Percentiles rank a stretch among this genome's conserved stretches.
Conservation (phyloP, 805 yeast genomes). For the Ogataea populi-albae region DNA sequence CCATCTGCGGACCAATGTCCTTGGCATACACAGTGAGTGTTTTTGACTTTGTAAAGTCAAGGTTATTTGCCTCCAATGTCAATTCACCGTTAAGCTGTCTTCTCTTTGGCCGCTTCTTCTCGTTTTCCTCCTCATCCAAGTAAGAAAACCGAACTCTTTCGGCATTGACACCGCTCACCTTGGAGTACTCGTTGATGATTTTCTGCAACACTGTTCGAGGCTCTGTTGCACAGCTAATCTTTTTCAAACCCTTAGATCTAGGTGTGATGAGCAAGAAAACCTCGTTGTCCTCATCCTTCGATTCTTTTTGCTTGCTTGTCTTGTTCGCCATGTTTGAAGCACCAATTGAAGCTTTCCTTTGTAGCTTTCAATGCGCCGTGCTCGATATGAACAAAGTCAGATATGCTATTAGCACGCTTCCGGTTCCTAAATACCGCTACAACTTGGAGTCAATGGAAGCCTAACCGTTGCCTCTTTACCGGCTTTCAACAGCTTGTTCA, state of each 20-base stretch:
- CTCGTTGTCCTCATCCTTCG: slow-evolving; percentile 31
- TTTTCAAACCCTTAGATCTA: slow-evolving; percentile 56
- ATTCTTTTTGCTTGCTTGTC: neutral
- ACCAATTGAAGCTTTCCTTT: no score
- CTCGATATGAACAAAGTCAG: no score
- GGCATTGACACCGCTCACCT: slow-evolving; percentile 38
- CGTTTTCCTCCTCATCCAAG: slow-evolving; percentile 26
- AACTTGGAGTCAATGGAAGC: no score
- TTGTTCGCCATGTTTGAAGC: no score
- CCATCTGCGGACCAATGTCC: slow-evolving; percentile 90
- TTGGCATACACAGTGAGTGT: slow-evolving; percentile 58
- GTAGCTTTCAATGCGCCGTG: no score
- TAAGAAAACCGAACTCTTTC: slow-evolving; percentile 57
- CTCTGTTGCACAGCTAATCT: slow-evolving; percentile 42
- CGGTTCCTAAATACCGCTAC: no score
- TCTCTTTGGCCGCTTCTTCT: slow-evolving; percentile 34
- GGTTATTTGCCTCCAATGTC: slow-evolving; percentile 45
- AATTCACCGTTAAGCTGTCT: slow-evolving; percentile 44
- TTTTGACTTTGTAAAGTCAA: slow-evolving; percentile 31
- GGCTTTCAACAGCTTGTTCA: no score
- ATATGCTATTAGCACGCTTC: no score
- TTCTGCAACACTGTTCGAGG: slow-evolving; percentile 32
- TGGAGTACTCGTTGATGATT: slow-evolving; percentile 40
- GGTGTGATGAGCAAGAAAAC: slow-evolving; percentile 51
- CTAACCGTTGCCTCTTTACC: no score